Evolutionary conservation across 2,329 filamentous ascomycete species (phyloP).

Genomic region (Diaporthe sp.): DNA sequence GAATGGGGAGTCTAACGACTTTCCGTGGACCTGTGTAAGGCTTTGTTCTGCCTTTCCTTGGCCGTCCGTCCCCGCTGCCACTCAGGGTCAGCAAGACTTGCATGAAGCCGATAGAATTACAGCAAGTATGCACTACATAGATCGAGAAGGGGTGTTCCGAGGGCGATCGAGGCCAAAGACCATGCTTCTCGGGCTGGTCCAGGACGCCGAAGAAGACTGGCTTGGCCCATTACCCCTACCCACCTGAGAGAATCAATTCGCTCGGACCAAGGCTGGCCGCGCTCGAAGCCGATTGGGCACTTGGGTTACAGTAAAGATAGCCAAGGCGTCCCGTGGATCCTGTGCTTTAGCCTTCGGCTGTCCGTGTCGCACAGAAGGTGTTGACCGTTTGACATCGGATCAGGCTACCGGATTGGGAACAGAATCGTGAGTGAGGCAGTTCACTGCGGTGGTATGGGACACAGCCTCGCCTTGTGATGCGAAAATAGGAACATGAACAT

Average conservation of each 20-base stretch:
- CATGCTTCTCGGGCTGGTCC: no score
- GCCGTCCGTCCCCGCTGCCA: background rate
- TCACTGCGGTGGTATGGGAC: background rate
- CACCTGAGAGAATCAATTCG: slow-evolving; percentile 12
- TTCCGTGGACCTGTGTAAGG: background rate
- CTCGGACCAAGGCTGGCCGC: background rate
- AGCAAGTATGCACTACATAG: no score
- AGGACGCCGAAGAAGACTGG: background rate
- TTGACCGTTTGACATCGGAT: background rate
- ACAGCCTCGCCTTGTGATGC: background rate
- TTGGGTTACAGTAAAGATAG: background rate
- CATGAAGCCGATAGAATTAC: background rate
- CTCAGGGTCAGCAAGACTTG: no score
- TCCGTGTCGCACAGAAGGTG: background rate
- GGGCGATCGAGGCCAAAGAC: no score
- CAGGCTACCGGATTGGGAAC: background rate
- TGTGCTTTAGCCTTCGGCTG: background rate
- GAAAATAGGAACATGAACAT: background rate
- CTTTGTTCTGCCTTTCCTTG: background rate
- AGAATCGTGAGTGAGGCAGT: background rate
- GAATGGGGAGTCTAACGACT: background rate
- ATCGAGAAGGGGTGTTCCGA: no score
- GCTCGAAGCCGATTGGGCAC: background rate
- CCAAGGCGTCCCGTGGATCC: background rate
- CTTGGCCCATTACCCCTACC: background rate